Evolutionary conservation across 2,329 filamentous ascomycete genomes (phyloP).

Genomic region (Gremmenia infestans): DNA sequence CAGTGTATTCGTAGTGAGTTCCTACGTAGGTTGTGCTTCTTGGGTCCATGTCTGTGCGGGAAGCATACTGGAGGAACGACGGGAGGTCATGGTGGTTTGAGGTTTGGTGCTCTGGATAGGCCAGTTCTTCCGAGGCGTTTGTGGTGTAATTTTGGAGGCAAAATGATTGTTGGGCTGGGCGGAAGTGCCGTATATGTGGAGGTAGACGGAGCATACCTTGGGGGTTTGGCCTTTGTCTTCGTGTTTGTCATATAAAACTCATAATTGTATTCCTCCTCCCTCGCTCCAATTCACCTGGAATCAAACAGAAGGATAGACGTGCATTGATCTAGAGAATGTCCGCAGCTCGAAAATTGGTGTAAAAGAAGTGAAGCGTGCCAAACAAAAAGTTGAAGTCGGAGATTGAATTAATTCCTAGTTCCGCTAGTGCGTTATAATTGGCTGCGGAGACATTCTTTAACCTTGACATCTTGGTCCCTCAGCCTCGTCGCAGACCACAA

Average conservation of each 20-base stretch:
- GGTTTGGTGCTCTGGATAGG: constrained; percentile 43
- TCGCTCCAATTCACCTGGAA: not conserved
- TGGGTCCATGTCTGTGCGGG: constrained; percentile 47
- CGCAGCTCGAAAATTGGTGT: not conserved
- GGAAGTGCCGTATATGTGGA: constrained; percentile 15
- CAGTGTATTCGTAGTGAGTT: constrained; percentile 73
- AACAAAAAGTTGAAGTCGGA: constrained; percentile 8
- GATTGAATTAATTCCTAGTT: not conserved
- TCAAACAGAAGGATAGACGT: not conserved
- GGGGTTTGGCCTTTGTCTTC: not conserved
- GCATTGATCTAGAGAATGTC: not conserved
- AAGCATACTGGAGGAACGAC: constrained; percentile 61
- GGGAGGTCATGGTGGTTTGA: constrained; percentile 56
- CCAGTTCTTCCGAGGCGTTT: constrained; percentile 27
- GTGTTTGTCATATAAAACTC: not conserved
- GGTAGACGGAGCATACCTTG: constrained; percentile 19
- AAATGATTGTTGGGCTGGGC: constrained; percentile 15
- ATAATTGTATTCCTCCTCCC: not conserved
- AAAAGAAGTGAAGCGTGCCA: not conserved
- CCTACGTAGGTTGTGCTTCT: constrained; percentile 61
- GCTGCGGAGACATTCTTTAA: not conserved
- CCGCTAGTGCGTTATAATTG: constrained; percentile 1
- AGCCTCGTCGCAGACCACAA: constrained; percentile 11
- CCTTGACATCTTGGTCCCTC: not conserved
- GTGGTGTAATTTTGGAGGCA: constrained; percentile 17